Percentiles rank a stretch among this genome's conserved stretches.
phyloP scores from a whole-genome alignment of 78 protist genomes.

The Goniomonas avonlea region DNA sequence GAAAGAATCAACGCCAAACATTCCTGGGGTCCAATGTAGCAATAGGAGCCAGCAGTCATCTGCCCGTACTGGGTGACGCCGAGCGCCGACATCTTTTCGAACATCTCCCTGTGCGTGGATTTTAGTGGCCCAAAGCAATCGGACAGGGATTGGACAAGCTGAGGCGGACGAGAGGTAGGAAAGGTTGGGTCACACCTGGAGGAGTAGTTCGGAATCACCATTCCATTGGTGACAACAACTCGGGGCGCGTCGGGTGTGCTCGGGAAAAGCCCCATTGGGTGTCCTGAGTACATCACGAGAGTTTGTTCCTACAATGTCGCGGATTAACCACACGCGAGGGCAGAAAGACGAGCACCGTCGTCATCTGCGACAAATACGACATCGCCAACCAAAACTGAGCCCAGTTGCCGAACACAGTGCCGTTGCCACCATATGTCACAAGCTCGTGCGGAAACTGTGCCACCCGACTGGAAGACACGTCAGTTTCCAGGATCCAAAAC shows the following conservation, averaged over 20 bases:
- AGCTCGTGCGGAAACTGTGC: constrained; percentile 89
- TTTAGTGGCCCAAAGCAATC: too few species aligned
- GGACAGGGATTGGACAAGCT: too few species aligned
- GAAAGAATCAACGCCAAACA: too few species aligned
- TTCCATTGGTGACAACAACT: constrained; percentile 77
- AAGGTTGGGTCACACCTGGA: constrained; percentile 44
- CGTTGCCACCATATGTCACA: constrained; percentile 89
- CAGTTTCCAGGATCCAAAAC: neutral
- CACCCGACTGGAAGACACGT: too few species aligned
- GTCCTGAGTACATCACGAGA: constrained; percentile 68
- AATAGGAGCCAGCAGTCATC: constrained; percentile 82
- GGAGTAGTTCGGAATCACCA: constrained; percentile 84
- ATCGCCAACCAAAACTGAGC: constrained; percentile 74
- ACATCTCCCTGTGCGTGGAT: too few species aligned
- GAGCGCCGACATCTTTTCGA: too few species aligned
- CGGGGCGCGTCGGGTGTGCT: constrained; percentile 38
- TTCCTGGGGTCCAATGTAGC: constrained; percentile 34
- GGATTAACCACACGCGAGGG: too few species aligned
- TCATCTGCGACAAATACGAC: constrained; percentile 70
- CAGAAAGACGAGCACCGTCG: neutral
- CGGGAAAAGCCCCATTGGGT: constrained; percentile 64
- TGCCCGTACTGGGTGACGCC: constrained; percentile 81
- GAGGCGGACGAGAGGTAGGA: too few species aligned
- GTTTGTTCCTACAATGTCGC: constrained; percentile 9
- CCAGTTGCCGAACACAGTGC: constrained; percentile 75